Evolutionary conservation across 2,329 filamentous ascomycete species (phyloP).

Genomic region (Basipetospora chlamydospora): DNA sequence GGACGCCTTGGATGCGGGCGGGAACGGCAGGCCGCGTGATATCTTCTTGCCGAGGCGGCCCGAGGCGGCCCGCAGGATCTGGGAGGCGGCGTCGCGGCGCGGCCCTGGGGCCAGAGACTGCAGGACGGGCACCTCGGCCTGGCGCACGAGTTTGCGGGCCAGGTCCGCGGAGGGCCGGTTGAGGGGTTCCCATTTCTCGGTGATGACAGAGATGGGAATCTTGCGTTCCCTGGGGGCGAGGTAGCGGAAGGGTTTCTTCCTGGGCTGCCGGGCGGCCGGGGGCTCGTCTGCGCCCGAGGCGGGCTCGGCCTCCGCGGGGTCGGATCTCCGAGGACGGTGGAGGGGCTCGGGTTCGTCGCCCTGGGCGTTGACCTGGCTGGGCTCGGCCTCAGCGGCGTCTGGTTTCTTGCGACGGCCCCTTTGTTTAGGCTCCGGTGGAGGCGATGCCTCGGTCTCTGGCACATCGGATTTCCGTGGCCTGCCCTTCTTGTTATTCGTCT

Average conservation of each 20-base stretch:
- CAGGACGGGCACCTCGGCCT: constrained; percentile 48
- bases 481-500: neutral
- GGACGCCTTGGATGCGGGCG: constrained; percentile 28
- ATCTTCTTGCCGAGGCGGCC: constrained; percentile 44
- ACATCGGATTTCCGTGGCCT: neutral
- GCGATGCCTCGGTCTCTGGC: too few relatives aligned
- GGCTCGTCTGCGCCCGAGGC: too few relatives aligned
- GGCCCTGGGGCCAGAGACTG: constrained; percentile 35
- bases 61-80: constrained; percentile 39
- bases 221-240: constrained; percentile 34
- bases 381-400: too few relatives aligned
- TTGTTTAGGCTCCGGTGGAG: too few relatives aligned
- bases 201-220: constrained; percentile 49
- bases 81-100: constrained; percentile 36
- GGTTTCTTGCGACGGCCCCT: too few relatives aligned
- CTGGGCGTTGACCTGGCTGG: too few relatives aligned
- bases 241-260: constrained; percentile 28
- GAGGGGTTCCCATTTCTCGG: constrained; percentile 52
- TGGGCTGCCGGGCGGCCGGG: too few relatives aligned
- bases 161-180: constrained; percentile 37
- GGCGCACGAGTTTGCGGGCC: constrained; percentile 39
- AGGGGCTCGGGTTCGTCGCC: too few relatives aligned
- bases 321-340: too few relatives aligned
- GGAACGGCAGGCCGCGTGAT: constrained; percentile 49
- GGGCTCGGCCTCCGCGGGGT: neutral